Base-by-base conservation (phyloP, 2,329 filamentous ascomycete genomes). In the Talaromyces sp. region DNA sequence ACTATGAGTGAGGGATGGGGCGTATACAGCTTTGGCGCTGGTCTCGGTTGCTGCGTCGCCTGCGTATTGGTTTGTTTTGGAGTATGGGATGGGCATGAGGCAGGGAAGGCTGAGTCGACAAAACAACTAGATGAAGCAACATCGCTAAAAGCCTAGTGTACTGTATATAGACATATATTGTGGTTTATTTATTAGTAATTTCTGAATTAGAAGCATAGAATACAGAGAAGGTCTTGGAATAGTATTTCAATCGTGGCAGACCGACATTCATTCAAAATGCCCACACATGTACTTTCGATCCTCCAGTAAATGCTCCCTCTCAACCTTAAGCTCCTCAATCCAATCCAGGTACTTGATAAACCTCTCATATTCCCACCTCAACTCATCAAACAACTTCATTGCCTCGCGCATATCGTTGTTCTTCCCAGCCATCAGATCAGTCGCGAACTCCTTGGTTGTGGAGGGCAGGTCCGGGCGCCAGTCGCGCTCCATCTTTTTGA, bases 1-100 rank as follows among this genome's bases (percentile, higher is more conserved):
- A 49, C 54, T 27, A 73, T 73, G 72, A 71, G 72, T 10, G 66
- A 68, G 37, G 72, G 72, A 5, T 74, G 72, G 72, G 72, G 50
- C 61, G 3, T 63, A 63, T 58, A 63, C 41, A 3, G 50, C 33
- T 0, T 24, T 64, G 33, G 33, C 22, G 13, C 14, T 64, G 35
- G 54, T 64, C 13, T 47, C 35, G 11, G 22, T 52, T 22, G 45
- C 54, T 33, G 62, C 62, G 19, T 64, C 35, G 33, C 56, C 35
- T n/a, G 14, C 8, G 7, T 13, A 24, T 47, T 3, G 45, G 19
- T 35, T 64, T 16, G 19, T 41, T 39, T 14, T 54, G 27, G 47
- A 50, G 14, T 39, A 43, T 24, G 56, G 56, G 7, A 60, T 64
- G 7, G 39, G 14, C 9, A 54, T 35, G 45, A 37, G 47, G 22